Conservation (phyloP, 768 basidiomycete genomes). For the Boletus tylopilopsis region DNA sequence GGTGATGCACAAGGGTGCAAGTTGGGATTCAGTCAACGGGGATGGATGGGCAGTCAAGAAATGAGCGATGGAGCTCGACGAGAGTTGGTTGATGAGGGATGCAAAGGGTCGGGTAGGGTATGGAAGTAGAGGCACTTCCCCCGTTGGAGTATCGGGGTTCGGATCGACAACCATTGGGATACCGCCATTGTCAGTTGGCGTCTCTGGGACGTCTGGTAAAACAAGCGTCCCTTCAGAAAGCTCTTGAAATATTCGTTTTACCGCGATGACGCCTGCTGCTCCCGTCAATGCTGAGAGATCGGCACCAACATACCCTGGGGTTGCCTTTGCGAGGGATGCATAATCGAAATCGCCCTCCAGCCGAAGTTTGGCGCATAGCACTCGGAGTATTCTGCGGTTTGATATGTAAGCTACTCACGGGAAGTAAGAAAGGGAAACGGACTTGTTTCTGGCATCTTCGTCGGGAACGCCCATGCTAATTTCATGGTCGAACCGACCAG, state of each 20-base stretch:
- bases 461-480: constrained; percentile 98
- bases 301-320: constrained; percentile 96
- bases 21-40: constrained; percentile 72
- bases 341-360: constrained; percentile 90
- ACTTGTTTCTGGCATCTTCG: constrained; percentile 88
- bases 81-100: constrained; percentile 38
- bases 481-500: constrained; percentile 96
- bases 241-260: constrained; percentile 90
- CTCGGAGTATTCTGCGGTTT: constrained; percentile 71
- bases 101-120: constrained; percentile 32
- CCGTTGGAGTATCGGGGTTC: constrained; percentile 13
- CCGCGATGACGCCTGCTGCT: constrained; percentile 92
- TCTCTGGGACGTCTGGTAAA: constrained; percentile 41
- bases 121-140: constrained; percentile 11
- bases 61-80: constrained; percentile 72
- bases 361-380: constrained; percentile 78
- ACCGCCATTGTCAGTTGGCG: constrained; percentile 20
- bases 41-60: constrained; percentile 87
- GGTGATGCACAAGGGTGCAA: constrained; percentile 79
- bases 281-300: constrained; percentile 88
- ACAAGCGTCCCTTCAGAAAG: constrained; percentile 63
- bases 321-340: constrained; percentile 78
- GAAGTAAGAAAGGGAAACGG: constrained; percentile 23
- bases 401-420: background rate
- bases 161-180: constrained; percentile 38